Base-by-base conservation (phyloP, 164 flowering plant species). In the Vitis amurensis region DNA sequence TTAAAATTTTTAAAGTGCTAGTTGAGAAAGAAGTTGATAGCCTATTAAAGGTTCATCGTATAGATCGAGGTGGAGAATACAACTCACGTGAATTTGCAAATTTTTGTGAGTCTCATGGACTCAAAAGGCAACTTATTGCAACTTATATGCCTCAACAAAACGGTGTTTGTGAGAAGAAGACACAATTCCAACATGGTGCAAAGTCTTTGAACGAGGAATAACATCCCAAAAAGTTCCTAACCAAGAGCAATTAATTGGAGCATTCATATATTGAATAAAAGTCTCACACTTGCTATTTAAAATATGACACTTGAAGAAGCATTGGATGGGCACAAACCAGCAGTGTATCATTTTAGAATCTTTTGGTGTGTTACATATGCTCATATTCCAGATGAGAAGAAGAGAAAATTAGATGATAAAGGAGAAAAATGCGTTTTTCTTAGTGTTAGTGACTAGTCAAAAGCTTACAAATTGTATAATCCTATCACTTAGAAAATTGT, bases 391-490 rank as follows among this genome's bases (percentile, higher is more conserved):
- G 7, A 37, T 6, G 6, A 37, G 1, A 37, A 3, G 44, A 37
- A 6, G 7, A 37, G 44, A 6, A 37, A 37, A 6, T 6, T 37
- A 3, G 44, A 6, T 0, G 5, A 37, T 6, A 37, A 37, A 37
- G 44, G 44, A 0, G 44, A 15, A 63, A 51, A 47, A 6, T 37
- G 47, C 37, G 2, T 17, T 27, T 47, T 19, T 63, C 16, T 1
- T 11, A 6, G 44, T 51, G 53, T 51, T 5, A 11, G 53, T 51
- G 31, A 65, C 2, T 12, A 37, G 4, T 52, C 59, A 31, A 65
- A 52, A 13, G 58, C 58, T n/a, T 65, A 65, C 50, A 65, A 14
- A 15, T 30, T 65, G 56, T 65, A 12, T 65, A 65, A 65, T 65
- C 49, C 68, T 17, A 9, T 51, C 13, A 65, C 68, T 37, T 4